phyloP scores from a whole-genome alignment of 2,329 filamentous ascomycete species.

The Nigrospora oryzae region DNA sequence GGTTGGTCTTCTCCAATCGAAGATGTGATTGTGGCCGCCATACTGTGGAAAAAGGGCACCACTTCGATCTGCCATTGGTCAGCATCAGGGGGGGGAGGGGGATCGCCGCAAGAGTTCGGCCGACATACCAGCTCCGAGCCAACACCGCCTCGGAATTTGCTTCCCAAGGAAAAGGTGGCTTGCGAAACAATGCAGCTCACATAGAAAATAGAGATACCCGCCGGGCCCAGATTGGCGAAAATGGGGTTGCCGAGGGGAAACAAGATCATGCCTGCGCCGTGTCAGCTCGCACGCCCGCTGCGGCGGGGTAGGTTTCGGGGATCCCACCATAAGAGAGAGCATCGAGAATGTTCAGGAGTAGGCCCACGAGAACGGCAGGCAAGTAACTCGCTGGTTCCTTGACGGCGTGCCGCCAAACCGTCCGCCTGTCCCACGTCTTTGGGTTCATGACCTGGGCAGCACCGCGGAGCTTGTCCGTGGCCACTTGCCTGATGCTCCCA shows the following conservation, averaged over 20 bases:
- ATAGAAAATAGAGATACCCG: conserved; percentile 98
- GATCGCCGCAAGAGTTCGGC: too few relatives aligned
- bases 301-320: too few relatives aligned
- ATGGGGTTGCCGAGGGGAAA: conserved; percentile 85
- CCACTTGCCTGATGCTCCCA: conserved; percentile 16
- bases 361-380: conserved; percentile 79
- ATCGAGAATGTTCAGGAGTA: conserved; percentile 88
- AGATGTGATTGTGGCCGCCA: conserved; percentile 81
- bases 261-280: conserved; percentile 67
- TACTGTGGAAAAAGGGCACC: conserved; percentile 97
- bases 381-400: conserved; percentile 62
- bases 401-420: conserved; percentile 56
- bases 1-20: conserved; percentile 72
- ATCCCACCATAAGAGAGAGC: conserved; percentile 77
- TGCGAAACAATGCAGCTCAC: conserved; percentile 95
- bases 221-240: conserved; percentile 78
- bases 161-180: conserved; percentile 78
- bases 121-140: conserved; percentile 77
- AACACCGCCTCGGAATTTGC: conserved; percentile 82
- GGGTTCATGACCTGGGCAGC: conserved; percentile 42
- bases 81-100: conserved; percentile 2
- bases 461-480: conserved; percentile 10
- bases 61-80: conserved; percentile 68
- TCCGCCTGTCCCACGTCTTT: conserved; percentile 61
- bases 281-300: neutral